Percentiles rank a stretch among this genome's conserved stretches.
phyloP scores from a whole-genome alignment of 106 monocot species.

The Amphibolis antarctica region DNA sequence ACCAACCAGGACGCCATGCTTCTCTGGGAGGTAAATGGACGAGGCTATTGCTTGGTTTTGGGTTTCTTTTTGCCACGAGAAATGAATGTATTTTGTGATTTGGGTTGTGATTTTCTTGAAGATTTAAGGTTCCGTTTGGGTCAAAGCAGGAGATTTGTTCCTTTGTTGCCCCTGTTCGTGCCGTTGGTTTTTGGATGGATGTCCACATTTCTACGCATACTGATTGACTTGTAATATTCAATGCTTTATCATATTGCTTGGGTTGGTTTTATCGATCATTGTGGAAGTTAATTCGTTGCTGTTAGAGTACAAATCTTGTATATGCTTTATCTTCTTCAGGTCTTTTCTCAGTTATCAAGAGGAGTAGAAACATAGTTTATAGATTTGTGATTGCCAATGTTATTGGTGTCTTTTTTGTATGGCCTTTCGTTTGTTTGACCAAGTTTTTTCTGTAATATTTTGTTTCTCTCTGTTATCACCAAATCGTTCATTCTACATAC shows the following conservation, averaged over 20 bases:
- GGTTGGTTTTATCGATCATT: not conserved
- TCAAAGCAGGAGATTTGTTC: not conserved
- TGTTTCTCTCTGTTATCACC: too few relatives aligned
- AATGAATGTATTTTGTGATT: not conserved
- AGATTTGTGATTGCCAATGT: too few relatives aligned
- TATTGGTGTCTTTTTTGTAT: too few relatives aligned
- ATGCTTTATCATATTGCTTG: not conserved
- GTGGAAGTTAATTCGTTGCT: not conserved
- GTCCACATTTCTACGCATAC: not conserved
- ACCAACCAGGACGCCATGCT: constrained; percentile 4
- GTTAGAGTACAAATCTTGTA: too few relatives aligned
- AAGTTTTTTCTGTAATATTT: too few relatives aligned
- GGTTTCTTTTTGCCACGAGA: not conserved
- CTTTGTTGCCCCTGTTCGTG: not conserved
- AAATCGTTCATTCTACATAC: too few relatives aligned
- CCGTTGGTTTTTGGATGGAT: not conserved
- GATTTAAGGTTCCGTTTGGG: not conserved
- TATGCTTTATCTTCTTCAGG: too few relatives aligned
- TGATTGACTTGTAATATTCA: not conserved
- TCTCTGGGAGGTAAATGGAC: constrained; percentile 4
- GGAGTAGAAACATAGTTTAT: too few relatives aligned
- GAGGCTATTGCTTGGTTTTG: not conserved
- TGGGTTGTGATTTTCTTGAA: not conserved
- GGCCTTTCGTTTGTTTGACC: too few relatives aligned
- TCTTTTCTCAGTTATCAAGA: too few relatives aligned